A percentile compares a stretch with the other conserved stretches of the same genome.
phyloP scores from a whole-genome alignment of 2,329 filamentous ascomycete species.

The Aschersonia sp. region DNA sequence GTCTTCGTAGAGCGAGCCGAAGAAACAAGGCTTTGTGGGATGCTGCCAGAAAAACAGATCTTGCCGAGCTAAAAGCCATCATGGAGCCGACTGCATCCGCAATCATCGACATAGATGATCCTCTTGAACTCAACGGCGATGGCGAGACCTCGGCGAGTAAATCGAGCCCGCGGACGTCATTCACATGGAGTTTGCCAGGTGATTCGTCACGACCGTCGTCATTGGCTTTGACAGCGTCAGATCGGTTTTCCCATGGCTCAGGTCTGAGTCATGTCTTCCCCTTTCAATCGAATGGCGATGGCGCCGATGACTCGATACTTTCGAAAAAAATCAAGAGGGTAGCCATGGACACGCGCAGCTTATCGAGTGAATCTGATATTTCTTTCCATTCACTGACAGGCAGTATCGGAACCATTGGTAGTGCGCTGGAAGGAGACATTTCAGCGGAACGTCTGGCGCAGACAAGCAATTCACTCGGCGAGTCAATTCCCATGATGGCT shows the following conservation, averaged over 20 bases:
- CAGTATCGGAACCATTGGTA: constrained; percentile 61
- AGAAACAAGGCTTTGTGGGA: constrained; percentile 83
- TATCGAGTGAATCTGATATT: constrained; percentile 73
- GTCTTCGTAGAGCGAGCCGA: constrained; percentile 69
- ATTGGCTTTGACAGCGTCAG: constrained; percentile 24
- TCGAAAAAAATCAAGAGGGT: constrained; percentile 58
- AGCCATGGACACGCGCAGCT: constrained; percentile 76
- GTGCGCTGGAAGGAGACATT: constrained; percentile 69
- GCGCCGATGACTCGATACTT: constrained; percentile 20
- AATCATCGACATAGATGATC: constrained; percentile 30
- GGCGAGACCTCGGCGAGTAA: constrained; percentile 27
- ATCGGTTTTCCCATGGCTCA: constrained; percentile 39
- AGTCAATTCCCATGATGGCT: constrained; percentile 82
- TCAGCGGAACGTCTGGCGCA: constrained; percentile 67
- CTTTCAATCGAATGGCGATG: constrained; percentile 49
- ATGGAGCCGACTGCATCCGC: constrained; percentile 55
- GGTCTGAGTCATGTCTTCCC: constrained; percentile 79
- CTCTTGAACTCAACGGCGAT: constrained; percentile 25
- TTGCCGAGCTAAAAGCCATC: constrained; percentile 61
- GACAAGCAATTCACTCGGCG: constrained; percentile 56
- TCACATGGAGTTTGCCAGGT: constrained; percentile 32
- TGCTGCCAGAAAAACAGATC: constrained; percentile 62
- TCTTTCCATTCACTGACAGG: constrained; percentile 71
- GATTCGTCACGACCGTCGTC: constrained; percentile 29
- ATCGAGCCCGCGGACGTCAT: constrained; percentile 29